Percentiles rank a stretch among this genome's conserved stretches.
Evolutionary conservation across 805 yeast species (phyloP).

Genomic region (Torulaspora maleeae): DNA sequence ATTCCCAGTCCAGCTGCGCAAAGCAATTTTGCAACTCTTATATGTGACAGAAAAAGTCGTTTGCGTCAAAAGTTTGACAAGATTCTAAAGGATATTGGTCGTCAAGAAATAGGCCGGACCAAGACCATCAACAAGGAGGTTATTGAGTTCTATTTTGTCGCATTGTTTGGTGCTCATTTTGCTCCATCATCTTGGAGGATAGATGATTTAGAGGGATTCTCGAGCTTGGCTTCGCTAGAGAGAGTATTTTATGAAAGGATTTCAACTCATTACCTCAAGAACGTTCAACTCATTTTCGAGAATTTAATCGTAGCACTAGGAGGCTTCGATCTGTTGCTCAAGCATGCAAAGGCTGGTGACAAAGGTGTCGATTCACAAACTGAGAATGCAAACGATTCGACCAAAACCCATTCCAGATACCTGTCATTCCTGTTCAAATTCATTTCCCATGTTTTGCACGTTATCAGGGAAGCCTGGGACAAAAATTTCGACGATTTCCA

Average conservation of each 20-base stretch:
- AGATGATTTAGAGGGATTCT: constrained; percentile 10
- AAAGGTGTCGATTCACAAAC: constrained; percentile 3
- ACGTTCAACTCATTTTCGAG: constrained; percentile 25
- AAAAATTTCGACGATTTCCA: constrained; percentile 18
- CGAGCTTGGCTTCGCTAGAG: constrained; percentile 18
- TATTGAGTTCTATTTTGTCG: constrained; percentile 31
- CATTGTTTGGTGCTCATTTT: constrained; percentile 26
- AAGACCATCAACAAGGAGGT: constrained; percentile 32
- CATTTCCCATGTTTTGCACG: constrained; percentile 35
- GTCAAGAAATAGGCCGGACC: constrained; percentile 23
- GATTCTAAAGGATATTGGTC: constrained; percentile 17
- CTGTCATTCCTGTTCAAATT: constrained; percentile 42
- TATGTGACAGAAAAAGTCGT: constrained; percentile 36
- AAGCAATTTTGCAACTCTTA: constrained; percentile 40
- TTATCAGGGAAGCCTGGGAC: constrained; percentile 32
- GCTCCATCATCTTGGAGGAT: constrained; percentile 25
- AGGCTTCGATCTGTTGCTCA: constrained; percentile 26
- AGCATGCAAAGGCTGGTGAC: constrained; percentile 1
- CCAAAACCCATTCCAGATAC: constrained; percentile 17
- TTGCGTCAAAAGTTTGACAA: constrained; percentile 24
- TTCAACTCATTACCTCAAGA: constrained; percentile 26
- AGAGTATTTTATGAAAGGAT: constrained; percentile 23
- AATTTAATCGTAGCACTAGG: constrained; percentile 26
- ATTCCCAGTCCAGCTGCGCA: constrained; percentile 46
- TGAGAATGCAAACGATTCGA: constrained; percentile 12